phyloP scores from a whole-genome alignment of 768 basidiomycete genomes.

The Leucocoprinus leucothites region DNA sequence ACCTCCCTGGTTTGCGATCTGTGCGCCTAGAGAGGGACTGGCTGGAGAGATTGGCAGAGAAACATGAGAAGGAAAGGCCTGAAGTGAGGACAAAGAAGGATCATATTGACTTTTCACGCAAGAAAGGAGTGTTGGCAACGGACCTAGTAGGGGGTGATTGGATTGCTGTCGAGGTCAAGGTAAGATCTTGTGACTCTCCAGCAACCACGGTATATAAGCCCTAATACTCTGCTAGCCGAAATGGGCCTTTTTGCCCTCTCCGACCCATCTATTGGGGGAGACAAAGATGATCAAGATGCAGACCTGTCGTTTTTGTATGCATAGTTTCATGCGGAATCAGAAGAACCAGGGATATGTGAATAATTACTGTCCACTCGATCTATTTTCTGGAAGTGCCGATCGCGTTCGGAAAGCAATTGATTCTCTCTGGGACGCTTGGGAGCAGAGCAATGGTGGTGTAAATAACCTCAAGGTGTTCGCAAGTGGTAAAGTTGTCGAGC shows the following conservation, averaged over 20 bases:
- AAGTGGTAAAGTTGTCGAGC: conserved; percentile 54
- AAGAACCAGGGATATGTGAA: conserved; percentile 34
- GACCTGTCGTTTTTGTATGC: conserved; percentile 92
- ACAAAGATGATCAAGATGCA: conserved; percentile 59
- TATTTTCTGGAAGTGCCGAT: conserved; percentile 69
- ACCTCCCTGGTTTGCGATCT: conserved; percentile 55
- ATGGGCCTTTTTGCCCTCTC: conserved; percentile 88
- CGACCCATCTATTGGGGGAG: conserved; percentile 53
- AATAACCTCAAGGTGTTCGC: conserved; percentile 88
- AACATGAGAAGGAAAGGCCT: conserved; percentile 54
- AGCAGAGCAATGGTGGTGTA: conserved; percentile 51
- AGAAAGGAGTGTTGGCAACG: conserved; percentile 70
- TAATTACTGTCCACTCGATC: conserved; percentile 86
- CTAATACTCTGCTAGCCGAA: conserved; percentile 64
- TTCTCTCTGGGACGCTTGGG: conserved; percentile 74
- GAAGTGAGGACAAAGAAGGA: conserved; percentile 50
- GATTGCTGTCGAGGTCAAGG: conserved; percentile 91
- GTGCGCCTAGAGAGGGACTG: conserved; percentile 52
- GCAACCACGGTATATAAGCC: too few species aligned
- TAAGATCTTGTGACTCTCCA: conserved; percentile 23
- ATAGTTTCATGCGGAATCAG: conserved; percentile 51
- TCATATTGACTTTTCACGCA: conserved; percentile 51
- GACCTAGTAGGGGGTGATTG: conserved; percentile 69
- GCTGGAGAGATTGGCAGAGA: conserved; percentile 50
- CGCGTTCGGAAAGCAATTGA: conserved; percentile 66